phyloP scores from a whole-genome alignment of 345 rosid genomes.

The Acer campestre region DNA sequence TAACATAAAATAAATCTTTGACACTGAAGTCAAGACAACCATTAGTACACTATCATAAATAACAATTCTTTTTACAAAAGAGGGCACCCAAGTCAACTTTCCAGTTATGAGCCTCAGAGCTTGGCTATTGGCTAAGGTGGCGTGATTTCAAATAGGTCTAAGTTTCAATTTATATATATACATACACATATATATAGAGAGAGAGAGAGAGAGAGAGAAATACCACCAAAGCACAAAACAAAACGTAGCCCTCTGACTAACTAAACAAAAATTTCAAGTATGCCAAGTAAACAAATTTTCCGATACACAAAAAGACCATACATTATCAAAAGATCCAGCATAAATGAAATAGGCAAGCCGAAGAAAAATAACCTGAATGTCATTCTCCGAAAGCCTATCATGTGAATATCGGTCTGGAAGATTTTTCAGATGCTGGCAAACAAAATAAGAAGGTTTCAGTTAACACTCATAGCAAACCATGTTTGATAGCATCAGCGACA shows the following conservation, averaged over 20 bases:
- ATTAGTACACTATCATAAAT: too few species aligned
- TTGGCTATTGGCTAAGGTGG: too few species aligned
- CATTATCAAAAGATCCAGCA: not conserved
- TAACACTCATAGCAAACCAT: slow-evolving; percentile 18
- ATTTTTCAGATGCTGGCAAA: slow-evolving; percentile 59
- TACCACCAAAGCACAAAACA: not conserved
- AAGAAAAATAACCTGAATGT: slow-evolving; percentile 59
- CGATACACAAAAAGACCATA: not conserved
- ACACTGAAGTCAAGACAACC: too few species aligned
- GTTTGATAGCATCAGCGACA: not conserved
- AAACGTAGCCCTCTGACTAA: not conserved
- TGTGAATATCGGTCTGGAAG: slow-evolving; percentile 74
- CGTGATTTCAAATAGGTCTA: not conserved
- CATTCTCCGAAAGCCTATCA: slow-evolving; percentile 78
- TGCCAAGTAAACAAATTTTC: not conserved
- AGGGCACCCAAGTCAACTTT: not conserved
- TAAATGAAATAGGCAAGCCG: not conserved
- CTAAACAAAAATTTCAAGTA: not conserved
- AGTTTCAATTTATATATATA: too few species aligned
- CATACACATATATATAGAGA: not conserved
- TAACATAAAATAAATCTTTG: not conserved
- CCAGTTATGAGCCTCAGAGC: not conserved
- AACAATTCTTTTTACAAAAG: too few species aligned
- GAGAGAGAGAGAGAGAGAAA: too few species aligned
- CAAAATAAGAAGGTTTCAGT: slow-evolving; percentile 23